These are phyloP conservation scores for Dryadomyces quercivorus DNA, from an alignment of 2,329 filamentous ascomycete species.

Conservation along the genomic window DNA sequence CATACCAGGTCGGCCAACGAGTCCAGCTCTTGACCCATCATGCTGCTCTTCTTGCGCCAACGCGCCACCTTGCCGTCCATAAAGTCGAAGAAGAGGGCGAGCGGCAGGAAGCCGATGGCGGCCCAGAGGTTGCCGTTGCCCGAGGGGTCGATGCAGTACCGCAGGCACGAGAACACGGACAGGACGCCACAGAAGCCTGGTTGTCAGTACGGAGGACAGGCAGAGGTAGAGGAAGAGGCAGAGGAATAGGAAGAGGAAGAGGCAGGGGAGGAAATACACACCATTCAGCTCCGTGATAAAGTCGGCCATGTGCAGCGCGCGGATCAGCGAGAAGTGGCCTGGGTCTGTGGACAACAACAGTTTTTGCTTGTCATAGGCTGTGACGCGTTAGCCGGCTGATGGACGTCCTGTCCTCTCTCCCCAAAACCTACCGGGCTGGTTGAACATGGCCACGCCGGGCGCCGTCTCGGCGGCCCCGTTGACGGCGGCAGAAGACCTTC, in stretches of 20 bases:
- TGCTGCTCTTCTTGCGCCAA: slow-evolving; percentile 90
- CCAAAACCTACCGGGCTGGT: not conserved
- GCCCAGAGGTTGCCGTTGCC: slow-evolving; percentile 62
- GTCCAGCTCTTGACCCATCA: slow-evolving; percentile 97
- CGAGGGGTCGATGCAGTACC: slow-evolving; percentile 68
- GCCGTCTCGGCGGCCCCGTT: slow-evolving; percentile 8
- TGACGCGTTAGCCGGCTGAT: not conserved
- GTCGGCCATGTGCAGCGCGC: slow-evolving; percentile 66
- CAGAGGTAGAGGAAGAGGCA: no score
- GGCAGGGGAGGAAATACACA: slow-evolving; percentile 18
- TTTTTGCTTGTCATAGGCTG: slow-evolving; percentile 57
- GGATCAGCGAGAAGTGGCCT: slow-evolving; percentile 60
- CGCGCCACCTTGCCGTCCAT: slow-evolving; percentile 94
- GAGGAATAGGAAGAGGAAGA: not conserved
- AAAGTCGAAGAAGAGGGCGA: slow-evolving; percentile 94
- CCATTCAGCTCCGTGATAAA: slow-evolving; percentile 75
- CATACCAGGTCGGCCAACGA: slow-evolving; percentile 84
- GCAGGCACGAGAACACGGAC: slow-evolving; percentile 90
- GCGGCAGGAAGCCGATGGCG: slow-evolving; percentile 77
- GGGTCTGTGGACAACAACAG: slow-evolving; percentile 55
- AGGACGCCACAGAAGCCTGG: slow-evolving; percentile 71
- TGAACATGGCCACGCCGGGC: not conserved
- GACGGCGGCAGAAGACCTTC: slow-evolving; percentile 9
- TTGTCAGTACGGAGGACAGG: not conserved
- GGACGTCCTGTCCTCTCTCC: not conserved